These are phyloP conservation scores for Fusarium acutatum DNA, from an alignment of 2,329 filamentous ascomycete genomes.

Conservation along the genomic window DNA sequence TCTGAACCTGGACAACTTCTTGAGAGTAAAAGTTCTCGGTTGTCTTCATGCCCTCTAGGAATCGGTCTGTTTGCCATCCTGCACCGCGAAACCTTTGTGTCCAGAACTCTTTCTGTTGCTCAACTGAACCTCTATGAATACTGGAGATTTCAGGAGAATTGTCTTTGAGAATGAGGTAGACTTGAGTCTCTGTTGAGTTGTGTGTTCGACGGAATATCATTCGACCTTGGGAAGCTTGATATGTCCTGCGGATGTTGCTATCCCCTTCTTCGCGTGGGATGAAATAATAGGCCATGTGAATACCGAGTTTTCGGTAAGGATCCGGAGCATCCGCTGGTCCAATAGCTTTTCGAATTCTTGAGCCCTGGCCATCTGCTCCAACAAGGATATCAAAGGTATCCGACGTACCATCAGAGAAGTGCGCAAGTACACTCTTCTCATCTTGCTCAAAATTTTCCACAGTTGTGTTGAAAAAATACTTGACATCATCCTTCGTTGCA, in stretches of 20 bases:
- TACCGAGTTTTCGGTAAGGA: conserved; percentile 31
- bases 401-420: conserved; percentile 15
- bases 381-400: conserved; percentile 20
- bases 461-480: conserved; percentile 14
- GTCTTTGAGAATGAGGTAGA: conserved; percentile 25
- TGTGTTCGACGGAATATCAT: conserved; percentile 31
- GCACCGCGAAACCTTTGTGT: neutral
- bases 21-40: conserved; percentile 27
- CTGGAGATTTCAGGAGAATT: neutral
- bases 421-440: conserved; percentile 8
- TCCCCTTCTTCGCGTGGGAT: conserved; percentile 17
- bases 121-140: neutral
- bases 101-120: conserved; percentile 31
- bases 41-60: conserved; percentile 19
- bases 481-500: neutral
- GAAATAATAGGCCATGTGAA: conserved; percentile 31
- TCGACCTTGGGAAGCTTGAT: conserved; percentile 1
- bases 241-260: conserved; percentile 20
- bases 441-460: conserved; percentile 21
- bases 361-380: conserved; percentile 24
- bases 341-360: conserved; percentile 18
- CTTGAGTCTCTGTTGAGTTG: conserved; percentile 23
- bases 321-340: neutral
- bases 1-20: conserved; percentile 21
- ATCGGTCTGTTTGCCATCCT: conserved; percentile 18